These are phyloP conservation scores for Boletus rubescentipes DNA, from an alignment of 768 basidiomycete species.

Conservation along the genomic window DNA sequence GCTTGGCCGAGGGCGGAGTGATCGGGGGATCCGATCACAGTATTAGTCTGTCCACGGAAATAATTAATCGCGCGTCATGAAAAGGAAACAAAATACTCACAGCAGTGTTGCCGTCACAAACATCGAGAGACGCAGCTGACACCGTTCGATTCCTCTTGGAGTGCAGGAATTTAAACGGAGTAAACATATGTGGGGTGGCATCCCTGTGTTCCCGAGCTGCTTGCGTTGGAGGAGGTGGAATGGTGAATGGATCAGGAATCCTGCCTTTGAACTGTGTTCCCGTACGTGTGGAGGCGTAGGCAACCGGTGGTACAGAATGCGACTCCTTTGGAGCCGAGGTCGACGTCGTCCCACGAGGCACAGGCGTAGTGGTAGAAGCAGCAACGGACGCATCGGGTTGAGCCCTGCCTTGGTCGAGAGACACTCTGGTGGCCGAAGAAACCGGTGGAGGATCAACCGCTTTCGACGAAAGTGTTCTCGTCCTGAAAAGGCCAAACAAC, in stretches of 20 bases:
- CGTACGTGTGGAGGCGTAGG: slow-evolving; percentile 7
- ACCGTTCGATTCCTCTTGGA: slow-evolving; percentile 63
- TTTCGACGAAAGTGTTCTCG: slow-evolving; percentile 34
- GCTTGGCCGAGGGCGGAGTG: slow-evolving; percentile 66
- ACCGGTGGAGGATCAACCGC: slow-evolving; percentile 22
- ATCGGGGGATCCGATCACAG: slow-evolving; percentile 73
- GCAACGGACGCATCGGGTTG: slow-evolving; percentile 7
- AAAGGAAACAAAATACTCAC: slow-evolving; percentile 41
- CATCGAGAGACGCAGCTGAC: slow-evolving; percentile 75
- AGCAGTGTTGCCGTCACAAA: slow-evolving; percentile 70
- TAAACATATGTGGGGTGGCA: slow-evolving; percentile 49
- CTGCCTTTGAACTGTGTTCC: slow-evolving; percentile 16
- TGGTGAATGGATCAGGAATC: slow-evolving; percentile 20
- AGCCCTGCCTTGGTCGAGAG: slow-evolving; percentile 22
- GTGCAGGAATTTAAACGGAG: slow-evolving; percentile 60
- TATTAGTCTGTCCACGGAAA: slow-evolving; percentile 50
- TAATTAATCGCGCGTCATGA: not conserved
- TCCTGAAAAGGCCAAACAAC: slow-evolving; percentile 31
- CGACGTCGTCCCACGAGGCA: slow-evolving; percentile 14
- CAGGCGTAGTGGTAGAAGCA: slow-evolving; percentile 1
- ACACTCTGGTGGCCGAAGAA: slow-evolving; percentile 19
- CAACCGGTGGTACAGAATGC: not conserved
- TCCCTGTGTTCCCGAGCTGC: slow-evolving; percentile 37
- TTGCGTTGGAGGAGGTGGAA: slow-evolving; percentile 36
- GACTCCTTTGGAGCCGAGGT: slow-evolving; percentile 20